A percentile compares a stretch with the other conserved stretches of the same genome.
Conservation (phyloP, 2,329 filamentous ascomycete genomes). For the Colletotrichum gloeosporioides region DNA sequence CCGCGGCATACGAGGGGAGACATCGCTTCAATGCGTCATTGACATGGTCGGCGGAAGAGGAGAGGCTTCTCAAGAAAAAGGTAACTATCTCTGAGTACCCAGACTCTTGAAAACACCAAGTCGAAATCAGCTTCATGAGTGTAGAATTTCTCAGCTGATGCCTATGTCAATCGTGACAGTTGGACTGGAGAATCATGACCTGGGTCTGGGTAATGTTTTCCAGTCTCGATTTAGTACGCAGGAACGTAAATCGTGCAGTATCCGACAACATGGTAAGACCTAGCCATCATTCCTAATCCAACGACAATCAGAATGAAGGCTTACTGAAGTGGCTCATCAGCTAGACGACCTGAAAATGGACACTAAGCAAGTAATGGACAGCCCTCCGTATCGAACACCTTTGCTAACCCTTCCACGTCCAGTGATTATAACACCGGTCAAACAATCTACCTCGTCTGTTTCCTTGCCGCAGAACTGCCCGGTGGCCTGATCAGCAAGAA, state of each 20-base stretch:
- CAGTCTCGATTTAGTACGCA: slow-evolving; percentile 66
- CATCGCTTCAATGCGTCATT: background rate
- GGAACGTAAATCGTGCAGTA: slow-evolving; percentile 66
- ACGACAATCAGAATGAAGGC: background rate
- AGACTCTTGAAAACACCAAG: background rate
- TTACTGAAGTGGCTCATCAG: background rate
- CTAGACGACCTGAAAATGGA: background rate
- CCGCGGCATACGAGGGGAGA: background rate
- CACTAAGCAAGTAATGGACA: background rate
- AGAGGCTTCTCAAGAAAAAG: background rate
- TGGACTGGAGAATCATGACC: background rate
- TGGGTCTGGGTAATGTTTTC: slow-evolving; percentile 52
- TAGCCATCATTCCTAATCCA: too few species aligned
- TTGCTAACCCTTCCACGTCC: slow-evolving; percentile 34
- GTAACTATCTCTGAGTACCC: background rate
- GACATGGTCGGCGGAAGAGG: background rate
- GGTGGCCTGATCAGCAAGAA: slow-evolving; percentile 67
- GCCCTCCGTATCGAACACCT: slow-evolving; percentile 29
- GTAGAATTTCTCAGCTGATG: background rate
- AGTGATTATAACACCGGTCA: slow-evolving; percentile 39
- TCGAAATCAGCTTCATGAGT: background rate
- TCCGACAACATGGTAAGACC: slow-evolving; percentile 65
- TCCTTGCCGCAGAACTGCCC: slow-evolving; percentile 63
- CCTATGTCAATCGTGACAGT: background rate
- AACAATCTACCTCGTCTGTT: slow-evolving; percentile 60